Base-by-base conservation (phyloP, 2,329 filamentous ascomycete genomes). In the Pseudogymnoascus sp. region DNA sequence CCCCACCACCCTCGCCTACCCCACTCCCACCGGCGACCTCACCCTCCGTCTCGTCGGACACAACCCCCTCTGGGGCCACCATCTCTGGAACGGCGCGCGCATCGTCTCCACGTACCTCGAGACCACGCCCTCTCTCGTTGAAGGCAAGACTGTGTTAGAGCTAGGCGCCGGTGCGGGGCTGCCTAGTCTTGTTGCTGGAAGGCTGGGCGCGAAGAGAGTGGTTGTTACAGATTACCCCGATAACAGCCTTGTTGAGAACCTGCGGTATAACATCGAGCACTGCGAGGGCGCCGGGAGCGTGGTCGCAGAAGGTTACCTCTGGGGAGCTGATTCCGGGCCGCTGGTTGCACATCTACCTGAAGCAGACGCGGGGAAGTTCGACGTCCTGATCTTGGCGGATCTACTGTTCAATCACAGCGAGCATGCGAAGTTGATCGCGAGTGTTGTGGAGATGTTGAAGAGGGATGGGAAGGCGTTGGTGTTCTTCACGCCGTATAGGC, bases 401-500 rank as follows among this genome's bases (percentile, higher is more conserved):
- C 80, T 97, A 58, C 81, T 97, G 3, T 97, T 97, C 77, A 90
- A 94, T 63, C 92, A 97, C 72, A 88, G 86, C 4, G 92, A 96
- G 76, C 93, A 97, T 71, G 78, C 75, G 1, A 91, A 90, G 69
- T 79, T 97, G 63, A 79, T 95, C 66, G 80, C 82, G 66, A 91
- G 88, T 3, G 83, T 97, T 63, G 78, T 82, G 68, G 72, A 81
- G 70, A 89, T 88, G 13, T 74, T 97, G 68, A 79, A 76, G 64
- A 61, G 13, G 0, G 33, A 50, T 11, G 64, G 66, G 9, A 69
- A 66, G 54, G 91, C 92, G 1, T 83, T 92, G 68, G 92, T 97
- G 6, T 95, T 97, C 74, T 97, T 97, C 77, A 96, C 92, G 0
- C 92, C 90, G 17, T 96, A 97, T 75, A 81, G 94, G 65, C 92